Evolutionary conservation across 2,329 filamentous ascomycete genomes (phyloP), one percentile per base, ranked within the genome.

Genomic region (Aspergillus neotritici): DNA sequence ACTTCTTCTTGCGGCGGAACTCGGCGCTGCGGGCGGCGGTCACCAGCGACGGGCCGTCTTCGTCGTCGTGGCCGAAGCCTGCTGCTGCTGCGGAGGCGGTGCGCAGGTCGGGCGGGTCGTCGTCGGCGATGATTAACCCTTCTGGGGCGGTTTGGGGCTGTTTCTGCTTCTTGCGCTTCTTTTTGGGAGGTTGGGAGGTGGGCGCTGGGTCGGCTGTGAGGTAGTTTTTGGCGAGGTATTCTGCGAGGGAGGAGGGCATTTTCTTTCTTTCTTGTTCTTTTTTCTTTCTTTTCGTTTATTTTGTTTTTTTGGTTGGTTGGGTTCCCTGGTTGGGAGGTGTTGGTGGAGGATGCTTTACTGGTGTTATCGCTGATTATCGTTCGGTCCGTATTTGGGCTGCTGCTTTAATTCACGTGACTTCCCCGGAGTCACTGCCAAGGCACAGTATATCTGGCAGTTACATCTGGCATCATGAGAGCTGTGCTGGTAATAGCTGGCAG

Each of bases 191-290:
- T 71, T 67, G 61, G 5, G 66, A 53, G 2, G 34, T 10, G 5
- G 44, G n/a, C 5, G 56, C 47, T 1, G 61, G 66, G 53, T 84
- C 80, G 32, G 83, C 81, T 2, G 77, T 86, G 38, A 98, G 82
- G 65, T 98, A 98, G 66, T 89, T 93, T 50, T 87, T 84, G 31
- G 91, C 90, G 30, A 98, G 80, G 61, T 97, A 98, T 60, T 83
- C 82, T 46, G 88, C 83, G 52, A 96, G 77, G 25, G 50, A 52
- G 31, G 57, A 56, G 7, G 71, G 75, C 78, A 83, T 83, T 48
- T 38, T 57, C 4, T 29, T 29, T 14, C 25, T 13, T 43, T 13
- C 32, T 29, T 42, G 9, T 30, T 13, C 14, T 2, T 3, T 4
- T 25, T 5, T n/a, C n/a, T n/a, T 14, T 31, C 16, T 43, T 13